Conservation (phyloP, 2,329 filamentous ascomycete genomes). For the Colletotrichum sojae region DNA sequence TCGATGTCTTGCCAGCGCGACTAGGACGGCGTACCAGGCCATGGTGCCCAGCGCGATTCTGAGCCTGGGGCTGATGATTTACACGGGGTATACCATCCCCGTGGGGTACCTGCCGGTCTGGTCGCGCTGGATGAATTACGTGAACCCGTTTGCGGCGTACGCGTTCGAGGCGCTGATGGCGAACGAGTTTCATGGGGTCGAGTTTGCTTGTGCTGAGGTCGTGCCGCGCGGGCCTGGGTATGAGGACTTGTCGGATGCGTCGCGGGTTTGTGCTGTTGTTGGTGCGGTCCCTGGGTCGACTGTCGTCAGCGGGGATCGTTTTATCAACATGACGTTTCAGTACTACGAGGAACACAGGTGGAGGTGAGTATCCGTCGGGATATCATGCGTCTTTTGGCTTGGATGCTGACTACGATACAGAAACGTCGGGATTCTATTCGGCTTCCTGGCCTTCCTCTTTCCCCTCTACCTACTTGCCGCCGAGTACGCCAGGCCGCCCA, state of each 20-base stretch:
- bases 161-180: constrained; percentile 77
- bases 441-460: constrained; percentile 68
- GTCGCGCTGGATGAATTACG: constrained; percentile 69
- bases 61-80: constrained; percentile 64
- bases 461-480: constrained; percentile 65
- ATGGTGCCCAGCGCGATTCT: constrained; percentile 67
- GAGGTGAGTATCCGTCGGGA: constrained; percentile 57
- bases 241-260: not conserved
- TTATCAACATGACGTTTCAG: constrained; percentile 59
- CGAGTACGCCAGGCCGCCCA: constrained; percentile 59
- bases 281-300: constrained; percentile 59
- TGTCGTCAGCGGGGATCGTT: constrained; percentile 60
- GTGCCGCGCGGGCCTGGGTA: constrained; percentile 34
- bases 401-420: constrained; percentile 47
- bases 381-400: no score
- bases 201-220: constrained; percentile 53
- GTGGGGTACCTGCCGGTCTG: constrained; percentile 55
- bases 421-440: constrained; percentile 70
- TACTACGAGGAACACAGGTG: constrained; percentile 26
- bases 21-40: constrained; percentile 45
- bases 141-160: constrained; percentile 66
- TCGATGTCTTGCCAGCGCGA: constrained; percentile 45
- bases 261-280: constrained; percentile 57
- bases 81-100: constrained; percentile 61
- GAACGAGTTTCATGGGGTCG: constrained; percentile 72